These are phyloP conservation scores for Boletus rufocinnamomeus DNA, from an alignment of 768 basidiomycete genomes.

Conservation along the genomic window DNA sequence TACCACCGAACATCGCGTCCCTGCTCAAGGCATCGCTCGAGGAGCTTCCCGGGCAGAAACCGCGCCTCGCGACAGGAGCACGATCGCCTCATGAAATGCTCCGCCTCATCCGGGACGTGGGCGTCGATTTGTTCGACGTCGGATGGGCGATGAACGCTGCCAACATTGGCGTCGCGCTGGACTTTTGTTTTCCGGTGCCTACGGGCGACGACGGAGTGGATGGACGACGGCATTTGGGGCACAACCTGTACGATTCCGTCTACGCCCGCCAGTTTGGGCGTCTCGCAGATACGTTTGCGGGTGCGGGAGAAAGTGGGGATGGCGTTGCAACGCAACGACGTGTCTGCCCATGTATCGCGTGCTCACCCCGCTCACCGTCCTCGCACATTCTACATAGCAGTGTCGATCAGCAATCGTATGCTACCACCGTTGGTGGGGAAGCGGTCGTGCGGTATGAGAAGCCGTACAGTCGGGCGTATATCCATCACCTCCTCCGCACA, in stretches of 20 bases:
- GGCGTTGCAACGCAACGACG: background rate
- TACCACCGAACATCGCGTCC: slow-evolving; percentile 30
- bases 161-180: slow-evolving; percentile 70
- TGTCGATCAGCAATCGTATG: slow-evolving; percentile 37
- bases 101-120: slow-evolving; percentile 58
- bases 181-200: slow-evolving; percentile 68
- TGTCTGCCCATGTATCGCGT: slow-evolving; percentile 57
- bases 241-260: slow-evolving; percentile 64
- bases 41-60: slow-evolving; percentile 54
- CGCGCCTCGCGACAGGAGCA: slow-evolving; percentile 58
- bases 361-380: slow-evolving; percentile 46
- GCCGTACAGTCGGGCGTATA: slow-evolving; percentile 57
- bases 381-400: slow-evolving; percentile 47
- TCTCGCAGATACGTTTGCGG: slow-evolving; percentile 44
- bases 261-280: slow-evolving; percentile 65
- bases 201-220: slow-evolving; percentile 4
- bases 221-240: slow-evolving; percentile 46
- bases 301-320: slow-evolving; percentile 8
- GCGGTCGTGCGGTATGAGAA: slow-evolving; percentile 24
- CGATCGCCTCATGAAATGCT: slow-evolving; percentile 77
- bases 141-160: slow-evolving; percentile 72
- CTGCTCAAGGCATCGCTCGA: slow-evolving; percentile 63
- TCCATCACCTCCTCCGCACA: slow-evolving; percentile 84
- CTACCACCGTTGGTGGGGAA: background rate
- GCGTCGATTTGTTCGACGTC: slow-evolving; percentile 76